Evolutionary conservation across 208 protist species (phyloP).

Genomic region (Trypanosoma congolense): DNA sequence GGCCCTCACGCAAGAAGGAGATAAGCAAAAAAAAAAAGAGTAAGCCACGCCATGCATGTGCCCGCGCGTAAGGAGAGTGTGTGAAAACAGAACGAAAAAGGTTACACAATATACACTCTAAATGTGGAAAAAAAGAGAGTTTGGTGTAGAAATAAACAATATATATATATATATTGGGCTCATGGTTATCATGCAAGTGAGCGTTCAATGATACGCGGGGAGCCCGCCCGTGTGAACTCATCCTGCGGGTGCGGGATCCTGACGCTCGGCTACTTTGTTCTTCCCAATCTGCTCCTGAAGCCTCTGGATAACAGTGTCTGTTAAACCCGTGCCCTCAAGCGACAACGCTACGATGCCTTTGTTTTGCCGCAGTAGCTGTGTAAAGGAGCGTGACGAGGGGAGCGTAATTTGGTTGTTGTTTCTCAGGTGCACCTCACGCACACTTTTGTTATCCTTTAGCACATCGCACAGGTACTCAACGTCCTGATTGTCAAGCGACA

Average conservation of each 20-base stretch:
- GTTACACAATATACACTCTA: slow-evolving; percentile 1
- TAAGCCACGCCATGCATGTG: no score
- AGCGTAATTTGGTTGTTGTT: slow-evolving; percentile 84
- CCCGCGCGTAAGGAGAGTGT: neutral
- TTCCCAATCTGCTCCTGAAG: slow-evolving; percentile 44
- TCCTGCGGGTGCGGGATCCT: neutral
- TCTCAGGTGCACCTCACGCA: slow-evolving; percentile 55
- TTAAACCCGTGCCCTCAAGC: slow-evolving; percentile 67
- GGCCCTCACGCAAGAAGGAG: no score
- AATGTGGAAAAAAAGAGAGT: neutral
- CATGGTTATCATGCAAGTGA: no score
- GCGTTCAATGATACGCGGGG: no score
- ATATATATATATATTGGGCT: no score
- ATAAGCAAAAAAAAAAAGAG: no score
- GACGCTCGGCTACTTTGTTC: slow-evolving; percentile 12
- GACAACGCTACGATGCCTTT: slow-evolving; percentile 38
- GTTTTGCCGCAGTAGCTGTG: slow-evolving; percentile 65
- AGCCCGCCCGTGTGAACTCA: no score
- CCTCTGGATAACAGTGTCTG: slow-evolving; percentile 42
- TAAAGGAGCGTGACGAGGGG: slow-evolving; percentile 63
- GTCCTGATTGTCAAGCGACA: slow-evolving; percentile 82
- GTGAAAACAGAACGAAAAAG: neutral
- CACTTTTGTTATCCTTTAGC: slow-evolving; percentile 36
- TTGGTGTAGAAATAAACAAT: no score
- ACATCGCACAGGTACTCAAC: slow-evolving; percentile 68